phyloP scores from a whole-genome alignment of 169 alveolate species.

The Plasmodium falciparum region DNA sequence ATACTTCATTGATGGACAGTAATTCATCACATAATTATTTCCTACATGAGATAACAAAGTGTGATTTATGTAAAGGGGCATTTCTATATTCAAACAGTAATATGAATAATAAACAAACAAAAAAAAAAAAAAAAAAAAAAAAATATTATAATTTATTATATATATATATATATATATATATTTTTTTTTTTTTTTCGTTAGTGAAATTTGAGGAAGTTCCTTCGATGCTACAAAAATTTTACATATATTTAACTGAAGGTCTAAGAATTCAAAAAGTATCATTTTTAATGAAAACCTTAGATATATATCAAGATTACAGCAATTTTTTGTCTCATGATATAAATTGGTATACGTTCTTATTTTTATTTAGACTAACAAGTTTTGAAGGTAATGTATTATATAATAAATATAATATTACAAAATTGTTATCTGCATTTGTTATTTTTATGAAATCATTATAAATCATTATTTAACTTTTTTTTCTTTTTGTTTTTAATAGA shows the following conservation, averaged over 20 bases:
- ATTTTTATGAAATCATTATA: too few relatives aligned
- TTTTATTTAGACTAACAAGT: constrained; percentile 19
- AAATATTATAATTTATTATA: background rate
- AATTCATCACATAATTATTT: background rate
- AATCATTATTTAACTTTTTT: background rate
- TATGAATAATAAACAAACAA: background rate
- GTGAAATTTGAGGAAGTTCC: background rate
- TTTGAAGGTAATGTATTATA: constrained; percentile 11
- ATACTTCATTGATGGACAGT: background rate
- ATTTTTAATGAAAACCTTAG: constrained; percentile 5
- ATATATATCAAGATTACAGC: constrained; percentile 33
- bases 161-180: background rate
- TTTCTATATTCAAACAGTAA: constrained; percentile 13
- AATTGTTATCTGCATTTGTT: background rate
- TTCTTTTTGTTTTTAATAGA: constrained; percentile 8
- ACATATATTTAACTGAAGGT: constrained; percentile 7
- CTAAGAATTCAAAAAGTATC: constrained; percentile 1
- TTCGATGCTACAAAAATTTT: constrained; percentile 48
- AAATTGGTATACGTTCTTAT: constrained; percentile 40
- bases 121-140: too few relatives aligned
- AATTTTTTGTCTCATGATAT: constrained; percentile 30
- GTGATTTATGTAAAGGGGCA: constrained; percentile 49
- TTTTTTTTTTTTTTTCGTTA: too few relatives aligned
- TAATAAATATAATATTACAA: too few relatives aligned
- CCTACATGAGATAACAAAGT: background rate